Evolutionary conservation across 2,329 filamentous ascomycete genomes (phyloP), one percentile per base, ranked within the genome.

Genomic region (Coleophoma crateriformis): DNA sequence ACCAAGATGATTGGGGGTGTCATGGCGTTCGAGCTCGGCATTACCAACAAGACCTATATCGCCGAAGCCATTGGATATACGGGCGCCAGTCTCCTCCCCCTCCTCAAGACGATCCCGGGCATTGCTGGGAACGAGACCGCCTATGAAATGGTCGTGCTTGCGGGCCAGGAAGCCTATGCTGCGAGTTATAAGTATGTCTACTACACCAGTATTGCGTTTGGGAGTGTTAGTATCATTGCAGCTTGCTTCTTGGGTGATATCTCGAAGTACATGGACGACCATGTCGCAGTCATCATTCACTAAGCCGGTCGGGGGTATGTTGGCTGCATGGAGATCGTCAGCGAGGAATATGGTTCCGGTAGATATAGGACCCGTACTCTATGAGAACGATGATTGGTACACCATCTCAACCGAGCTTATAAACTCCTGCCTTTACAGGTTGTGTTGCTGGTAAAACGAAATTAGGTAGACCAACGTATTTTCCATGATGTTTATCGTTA

Each of bases 111-210:
- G 2, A 59, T 60, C 38, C 53, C 55, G 2, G 57, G 54, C 1
- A 76, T 84, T 41, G 70, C 66, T 1, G 71, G 71, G 1, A 74
- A 75, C 34, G 69, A 75, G 22, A 68, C 67, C 0, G 70, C 71
- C 3, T 79, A 74, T 56, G 60, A 74, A 47, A 72, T 67, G 51
- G 71, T 84, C 11, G 70, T 84, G 1, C 54, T 58, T 2, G 77
- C 77, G 3, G 76, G 79, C 0, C 75, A 79, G 55, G 49, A 49
- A 41, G 38, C 38, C 13, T 41, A 41, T 60, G 71, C 79, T 0
- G 69, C 76, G 48, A 74, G 73, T 17, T 84, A 83, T 54, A 73
- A 74, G 48, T 81, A 71, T 59, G 77, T 81, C 4, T 84, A 82
- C 60, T 76, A 78, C 61, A 71, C 71, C 37, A 81, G 76, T 58